Conservation (phyloP, 139 green algal genomes). For the Picocystis salinarum region DNA sequence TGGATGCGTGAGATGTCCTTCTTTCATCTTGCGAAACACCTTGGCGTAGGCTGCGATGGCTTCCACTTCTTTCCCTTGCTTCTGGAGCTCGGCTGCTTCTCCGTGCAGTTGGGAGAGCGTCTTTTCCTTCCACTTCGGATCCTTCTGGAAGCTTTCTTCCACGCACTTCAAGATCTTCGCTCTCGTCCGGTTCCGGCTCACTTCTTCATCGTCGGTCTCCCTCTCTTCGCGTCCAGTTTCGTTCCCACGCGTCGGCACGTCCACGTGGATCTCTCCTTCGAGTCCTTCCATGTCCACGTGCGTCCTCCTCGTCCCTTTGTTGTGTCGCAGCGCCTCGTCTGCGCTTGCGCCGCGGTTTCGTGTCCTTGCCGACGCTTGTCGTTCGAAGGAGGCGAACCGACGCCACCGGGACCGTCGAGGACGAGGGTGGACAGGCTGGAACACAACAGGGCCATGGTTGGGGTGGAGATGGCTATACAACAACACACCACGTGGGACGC, state of each 20-base stretch:
- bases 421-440: no score
- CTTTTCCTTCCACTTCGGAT: slow-evolving; percentile 5
- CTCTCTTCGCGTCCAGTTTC: background rate
- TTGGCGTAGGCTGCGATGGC: slow-evolving; percentile 21
- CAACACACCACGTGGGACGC: no score
- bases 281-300: background rate
- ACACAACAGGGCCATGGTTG: no score
- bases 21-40: slow-evolving; percentile 21
- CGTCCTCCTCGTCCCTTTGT: background rate
- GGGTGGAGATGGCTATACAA: no score
- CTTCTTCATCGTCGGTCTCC: background rate
- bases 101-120: slow-evolving; percentile 4
- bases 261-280: background rate
- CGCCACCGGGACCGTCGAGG: no score
- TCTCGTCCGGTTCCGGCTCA: background rate
- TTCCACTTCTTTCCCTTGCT: slow-evolving; percentile 4
- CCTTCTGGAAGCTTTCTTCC: slow-evolving; percentile 3
- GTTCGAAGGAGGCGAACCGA: no score
- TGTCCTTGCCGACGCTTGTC: no score
- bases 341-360: no score
- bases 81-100: slow-evolving; percentile 2
- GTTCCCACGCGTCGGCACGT: background rate
- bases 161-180: background rate
- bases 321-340: no score
- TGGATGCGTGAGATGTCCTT: slow-evolving; percentile 28